Evolutionary conservation across 2,329 filamentous ascomycete species (phyloP).

Genomic region (Monosporascus sp.): DNA sequence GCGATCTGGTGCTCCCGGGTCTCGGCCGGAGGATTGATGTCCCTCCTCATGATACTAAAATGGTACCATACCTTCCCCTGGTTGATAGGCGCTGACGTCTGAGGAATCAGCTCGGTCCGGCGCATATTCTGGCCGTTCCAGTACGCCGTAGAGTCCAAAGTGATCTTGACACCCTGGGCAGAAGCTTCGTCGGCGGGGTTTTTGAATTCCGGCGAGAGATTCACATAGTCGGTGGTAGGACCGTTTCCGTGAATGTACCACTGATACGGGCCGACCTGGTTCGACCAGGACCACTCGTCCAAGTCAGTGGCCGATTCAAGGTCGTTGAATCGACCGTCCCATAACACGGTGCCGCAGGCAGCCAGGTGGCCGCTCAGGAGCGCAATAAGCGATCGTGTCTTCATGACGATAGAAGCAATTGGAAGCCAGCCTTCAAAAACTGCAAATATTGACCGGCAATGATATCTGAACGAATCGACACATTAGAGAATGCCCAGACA

Average conservation of each 20-base stretch:
- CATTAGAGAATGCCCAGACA: neutral
- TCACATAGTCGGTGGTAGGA: slow-evolving; percentile 52
- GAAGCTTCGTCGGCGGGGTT: slow-evolving; percentile 59
- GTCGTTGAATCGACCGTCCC: slow-evolving; percentile 57
- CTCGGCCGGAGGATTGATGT: slow-evolving; percentile 54
- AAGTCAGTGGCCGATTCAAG: slow-evolving; percentile 43
- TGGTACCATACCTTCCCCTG: slow-evolving; percentile 66
- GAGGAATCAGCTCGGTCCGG: slow-evolving; percentile 68
- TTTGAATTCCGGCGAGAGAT: slow-evolving; percentile 53
- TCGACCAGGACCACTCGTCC: slow-evolving; percentile 54
- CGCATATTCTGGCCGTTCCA: slow-evolving; percentile 72
- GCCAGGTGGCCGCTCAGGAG: slow-evolving; percentile 19
- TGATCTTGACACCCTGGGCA: slow-evolving; percentile 63
- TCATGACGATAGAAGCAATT: slow-evolving; percentile 13
- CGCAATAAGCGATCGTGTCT: slow-evolving; percentile 13
- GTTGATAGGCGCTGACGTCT: slow-evolving; percentile 61
- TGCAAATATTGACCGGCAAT: too few relatives aligned
- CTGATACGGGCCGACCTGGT: slow-evolving; percentile 61
- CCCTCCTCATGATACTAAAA: slow-evolving; percentile 59
- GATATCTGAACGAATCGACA: too few relatives aligned
- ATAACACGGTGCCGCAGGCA: slow-evolving; percentile 44
- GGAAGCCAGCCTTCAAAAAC: neutral
- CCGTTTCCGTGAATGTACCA: slow-evolving; percentile 68
- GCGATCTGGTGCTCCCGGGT: slow-evolving; percentile 62
- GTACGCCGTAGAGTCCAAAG: slow-evolving; percentile 57